These are phyloP conservation scores for Moesziomyces parantarcticus DNA, from an alignment of 1,284 basidiomycete species.

Conservation along the genomic window DNA sequence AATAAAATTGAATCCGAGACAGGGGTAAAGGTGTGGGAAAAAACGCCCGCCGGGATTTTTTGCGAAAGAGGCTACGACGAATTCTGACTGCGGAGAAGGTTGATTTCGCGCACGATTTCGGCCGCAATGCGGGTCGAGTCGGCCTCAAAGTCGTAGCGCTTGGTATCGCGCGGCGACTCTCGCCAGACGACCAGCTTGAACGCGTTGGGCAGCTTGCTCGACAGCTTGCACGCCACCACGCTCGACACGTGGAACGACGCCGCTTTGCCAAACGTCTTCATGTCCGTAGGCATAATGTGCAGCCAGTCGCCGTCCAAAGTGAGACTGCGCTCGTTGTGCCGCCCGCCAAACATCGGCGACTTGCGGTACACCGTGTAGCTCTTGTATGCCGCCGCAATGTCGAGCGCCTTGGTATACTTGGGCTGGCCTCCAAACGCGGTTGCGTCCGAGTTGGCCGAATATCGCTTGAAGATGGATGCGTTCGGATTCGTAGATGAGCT, in stretches of 20 bases:
- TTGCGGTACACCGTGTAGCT: constrained; percentile 95
- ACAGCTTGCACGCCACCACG: constrained; percentile 84
- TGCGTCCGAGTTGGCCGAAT: constrained; percentile 76
- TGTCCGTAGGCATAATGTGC: constrained; percentile 72
- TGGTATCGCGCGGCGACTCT: constrained; percentile 75
- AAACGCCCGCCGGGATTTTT: neutral
- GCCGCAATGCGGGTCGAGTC: constrained; percentile 84
- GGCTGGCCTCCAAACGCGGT: constrained; percentile 70
- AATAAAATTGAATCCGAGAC: constrained; percentile 21
- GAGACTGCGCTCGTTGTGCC: constrained; percentile 84
- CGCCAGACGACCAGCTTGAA: constrained; percentile 86
- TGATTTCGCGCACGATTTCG: constrained; percentile 70
- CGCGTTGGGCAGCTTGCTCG: constrained; percentile 79
- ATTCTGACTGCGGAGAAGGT: constrained; percentile 37
- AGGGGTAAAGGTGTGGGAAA: constrained; percentile 22
- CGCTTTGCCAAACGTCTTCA: constrained; percentile 70
- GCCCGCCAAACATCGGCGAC: constrained; percentile 80
- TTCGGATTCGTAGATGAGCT: constrained; percentile 83
- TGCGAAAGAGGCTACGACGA: too few species aligned
- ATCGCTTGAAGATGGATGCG: constrained; percentile 71
- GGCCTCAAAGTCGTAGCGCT: constrained; percentile 97
- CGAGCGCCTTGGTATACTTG: constrained; percentile 66
- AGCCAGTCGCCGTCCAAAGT: constrained; percentile 96
- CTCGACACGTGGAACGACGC: constrained; percentile 91
- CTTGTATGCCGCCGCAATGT: constrained; percentile 75